Conservation (phyloP, 2,329 filamentous ascomycete genomes). For the Sclerotinia borealis region DNA sequence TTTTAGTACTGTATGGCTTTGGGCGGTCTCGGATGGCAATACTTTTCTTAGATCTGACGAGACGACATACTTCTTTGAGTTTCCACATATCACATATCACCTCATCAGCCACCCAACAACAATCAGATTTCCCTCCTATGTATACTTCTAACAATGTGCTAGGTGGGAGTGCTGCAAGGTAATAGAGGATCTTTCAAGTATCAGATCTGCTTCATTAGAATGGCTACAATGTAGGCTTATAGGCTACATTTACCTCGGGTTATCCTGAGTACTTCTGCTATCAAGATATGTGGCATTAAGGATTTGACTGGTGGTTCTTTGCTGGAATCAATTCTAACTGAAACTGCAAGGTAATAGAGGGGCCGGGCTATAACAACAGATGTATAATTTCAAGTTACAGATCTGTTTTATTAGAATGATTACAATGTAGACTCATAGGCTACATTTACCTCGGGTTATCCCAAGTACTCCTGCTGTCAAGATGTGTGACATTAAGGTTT, state of each 20-base stretch:
- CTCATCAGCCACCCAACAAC: background rate
- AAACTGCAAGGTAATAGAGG: too few relatives aligned
- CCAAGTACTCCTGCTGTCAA: background rate
- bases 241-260: background rate
- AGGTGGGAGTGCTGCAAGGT: background rate
- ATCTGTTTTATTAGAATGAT: background rate
- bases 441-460: background rate
- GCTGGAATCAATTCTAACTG: background rate
- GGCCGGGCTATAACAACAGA: too few relatives aligned
- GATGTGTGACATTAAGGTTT: background rate
- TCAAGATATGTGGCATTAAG: background rate
- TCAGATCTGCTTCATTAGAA: background rate
- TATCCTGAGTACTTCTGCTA: background rate
- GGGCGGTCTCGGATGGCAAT: constrained; percentile 5
- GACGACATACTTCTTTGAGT: background rate
- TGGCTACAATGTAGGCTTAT: background rate
- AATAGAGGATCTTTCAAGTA: background rate
- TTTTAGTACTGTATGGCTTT: constrained; percentile 10
- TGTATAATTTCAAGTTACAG: background rate
- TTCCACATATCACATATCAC: background rate
- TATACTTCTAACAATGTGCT: background rate
- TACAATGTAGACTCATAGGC: background rate
- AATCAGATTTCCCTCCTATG: background rate
- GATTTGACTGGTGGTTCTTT: background rate
- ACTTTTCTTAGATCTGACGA: background rate